These are phyloP conservation scores for Fremontodendron californicum DNA, from an alignment of 345 rosid species.

Conservation along the genomic window DNA sequence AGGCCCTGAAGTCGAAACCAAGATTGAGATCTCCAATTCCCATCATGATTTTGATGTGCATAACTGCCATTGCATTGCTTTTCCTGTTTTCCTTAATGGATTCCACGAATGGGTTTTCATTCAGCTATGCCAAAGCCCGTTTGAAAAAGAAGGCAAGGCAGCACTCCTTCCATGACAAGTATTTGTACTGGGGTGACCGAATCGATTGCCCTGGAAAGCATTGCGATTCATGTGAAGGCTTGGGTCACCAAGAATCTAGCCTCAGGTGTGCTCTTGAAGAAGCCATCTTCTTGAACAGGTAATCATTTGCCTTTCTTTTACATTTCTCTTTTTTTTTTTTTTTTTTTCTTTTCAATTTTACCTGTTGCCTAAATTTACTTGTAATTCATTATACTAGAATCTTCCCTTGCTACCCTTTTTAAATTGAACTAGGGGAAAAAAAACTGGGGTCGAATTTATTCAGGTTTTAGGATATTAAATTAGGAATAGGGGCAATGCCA, in stretches of 20 bases:
- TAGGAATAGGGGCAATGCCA: background rate
- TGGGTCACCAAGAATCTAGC: constrained; percentile 96
- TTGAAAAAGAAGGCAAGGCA: constrained; percentile 30
- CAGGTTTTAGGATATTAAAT: background rate
- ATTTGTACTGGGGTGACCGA: constrained; percentile 86
- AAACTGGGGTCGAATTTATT: background rate
- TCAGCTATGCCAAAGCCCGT: constrained; percentile 27
- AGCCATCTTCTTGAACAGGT: constrained; percentile 80
- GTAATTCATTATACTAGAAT: background rate
- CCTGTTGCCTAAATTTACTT: background rate
- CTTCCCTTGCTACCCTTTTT: background rate
- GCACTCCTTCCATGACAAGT: constrained; percentile 62
- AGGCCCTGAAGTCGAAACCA: constrained; percentile 36
- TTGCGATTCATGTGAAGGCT: constrained; percentile 72
- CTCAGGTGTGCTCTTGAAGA: constrained; percentile 97
- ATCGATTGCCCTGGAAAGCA: constrained; percentile 94
- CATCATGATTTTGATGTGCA: constrained; percentile 26
- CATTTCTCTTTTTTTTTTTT: no score
- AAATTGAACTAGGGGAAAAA: background rate
- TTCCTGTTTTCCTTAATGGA: constrained; percentile 38
- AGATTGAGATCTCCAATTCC: constrained; percentile 33
- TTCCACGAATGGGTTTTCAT: constrained; percentile 44
- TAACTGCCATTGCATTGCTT: constrained; percentile 33
- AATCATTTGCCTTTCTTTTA: background rate
- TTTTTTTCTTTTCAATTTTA: background rate